A percentile compares a stretch with the other conserved stretches of the same genome.
phyloP scores from a whole-genome alignment of 805 yeast genomes.

The Starmerella bacillaris region DNA sequence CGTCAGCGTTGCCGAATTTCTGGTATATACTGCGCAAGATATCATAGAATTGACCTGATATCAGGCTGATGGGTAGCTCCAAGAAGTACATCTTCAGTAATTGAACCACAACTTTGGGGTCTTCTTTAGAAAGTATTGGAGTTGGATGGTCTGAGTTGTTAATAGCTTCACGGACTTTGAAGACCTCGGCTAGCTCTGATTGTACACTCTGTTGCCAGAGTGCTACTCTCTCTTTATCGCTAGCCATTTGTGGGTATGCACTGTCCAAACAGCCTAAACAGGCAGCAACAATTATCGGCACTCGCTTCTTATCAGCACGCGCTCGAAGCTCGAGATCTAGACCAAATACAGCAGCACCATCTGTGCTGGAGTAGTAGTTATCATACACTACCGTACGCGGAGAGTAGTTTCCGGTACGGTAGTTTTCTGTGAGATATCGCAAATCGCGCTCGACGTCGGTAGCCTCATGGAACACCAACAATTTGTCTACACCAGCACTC shows the following conservation, averaged over 20 bases:
- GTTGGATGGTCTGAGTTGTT: constrained; percentile 4
- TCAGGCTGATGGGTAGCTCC: constrained; percentile 63
- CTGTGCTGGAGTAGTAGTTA: constrained; percentile 54
- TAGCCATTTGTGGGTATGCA: constrained; percentile 43
- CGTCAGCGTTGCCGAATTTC: constrained; percentile 27
- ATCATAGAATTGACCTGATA: constrained; percentile 49
- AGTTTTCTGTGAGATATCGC: constrained; percentile 44
- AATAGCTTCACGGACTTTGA: constrained; percentile 20
- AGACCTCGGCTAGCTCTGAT: constrained; percentile 24
- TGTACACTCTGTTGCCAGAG: constrained; percentile 44
- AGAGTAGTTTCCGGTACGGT: constrained; percentile 54
- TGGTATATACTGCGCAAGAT: constrained; percentile 48
- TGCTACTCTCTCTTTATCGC: constrained; percentile 49
- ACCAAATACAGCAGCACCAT: constrained; percentile 53
- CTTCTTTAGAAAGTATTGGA: constrained; percentile 19
- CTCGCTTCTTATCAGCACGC: constrained; percentile 51
- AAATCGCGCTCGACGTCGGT: constrained; percentile 56
- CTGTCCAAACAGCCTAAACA: constrained; percentile 50
- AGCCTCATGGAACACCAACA: constrained; percentile 47
- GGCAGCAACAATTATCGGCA: constrained; percentile 48
- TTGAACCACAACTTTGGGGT: constrained; percentile 38
- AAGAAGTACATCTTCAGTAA: constrained; percentile 53
- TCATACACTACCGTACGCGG: constrained; percentile 63
- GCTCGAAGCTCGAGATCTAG: constrained; percentile 56
- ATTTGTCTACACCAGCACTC: constrained; percentile 41